Percentiles rank a stretch among this genome's conserved stretches.
These are phyloP conservation scores for Barbarea vulgaris DNA, from an alignment of 345 rosid genomes.

Conservation along the genomic window DNA sequence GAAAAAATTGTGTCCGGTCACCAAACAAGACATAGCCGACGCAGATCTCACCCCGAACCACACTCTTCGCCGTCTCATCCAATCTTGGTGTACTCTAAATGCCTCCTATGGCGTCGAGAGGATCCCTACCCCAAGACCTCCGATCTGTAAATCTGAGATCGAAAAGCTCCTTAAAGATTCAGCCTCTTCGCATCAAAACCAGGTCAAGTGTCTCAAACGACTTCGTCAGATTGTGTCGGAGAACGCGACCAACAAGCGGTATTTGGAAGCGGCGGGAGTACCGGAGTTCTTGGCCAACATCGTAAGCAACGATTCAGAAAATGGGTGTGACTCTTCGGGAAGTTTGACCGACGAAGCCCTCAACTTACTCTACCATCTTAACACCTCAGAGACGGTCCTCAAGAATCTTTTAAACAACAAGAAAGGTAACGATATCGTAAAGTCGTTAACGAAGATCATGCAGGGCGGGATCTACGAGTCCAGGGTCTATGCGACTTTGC, in stretches of 20 bases:
- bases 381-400: slow-evolving; percentile 62
- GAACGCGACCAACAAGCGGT: slow-evolving; percentile 61
- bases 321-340: slow-evolving; percentile 32
- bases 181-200: slow-evolving; percentile 48
- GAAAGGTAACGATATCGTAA: slow-evolving; percentile 50
- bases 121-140: slow-evolving; percentile 87
- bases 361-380: slow-evolving; percentile 58
- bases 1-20: slow-evolving; percentile 63
- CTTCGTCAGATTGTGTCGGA: slow-evolving; percentile 59
- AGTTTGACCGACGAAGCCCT: slow-evolving; percentile 60
- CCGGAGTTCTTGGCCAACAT: slow-evolving; percentile 64
- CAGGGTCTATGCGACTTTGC: slow-evolving; percentile 45
- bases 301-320: slow-evolving; percentile 24
- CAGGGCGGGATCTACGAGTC: slow-evolving; percentile 49
- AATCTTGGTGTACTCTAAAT: slow-evolving; percentile 89
- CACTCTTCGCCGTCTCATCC: slow-evolving; percentile 82
- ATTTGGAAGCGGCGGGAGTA: slow-evolving; percentile 72
- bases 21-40: slow-evolving; percentile 61
- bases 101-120: slow-evolving; percentile 80
- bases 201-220: slow-evolving; percentile 52
- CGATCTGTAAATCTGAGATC: slow-evolving; percentile 58
- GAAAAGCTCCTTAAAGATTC: slow-evolving; percentile 57
- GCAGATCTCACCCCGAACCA: slow-evolving; percentile 82
- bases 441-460: slow-evolving; percentile 58
- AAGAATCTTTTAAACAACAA: slow-evolving; percentile 50